Evolutionary conservation across 305 asterid species (phyloP), one percentile per base, ranked within the genome.

Genomic region (Ilex paraguariensis): DNA sequence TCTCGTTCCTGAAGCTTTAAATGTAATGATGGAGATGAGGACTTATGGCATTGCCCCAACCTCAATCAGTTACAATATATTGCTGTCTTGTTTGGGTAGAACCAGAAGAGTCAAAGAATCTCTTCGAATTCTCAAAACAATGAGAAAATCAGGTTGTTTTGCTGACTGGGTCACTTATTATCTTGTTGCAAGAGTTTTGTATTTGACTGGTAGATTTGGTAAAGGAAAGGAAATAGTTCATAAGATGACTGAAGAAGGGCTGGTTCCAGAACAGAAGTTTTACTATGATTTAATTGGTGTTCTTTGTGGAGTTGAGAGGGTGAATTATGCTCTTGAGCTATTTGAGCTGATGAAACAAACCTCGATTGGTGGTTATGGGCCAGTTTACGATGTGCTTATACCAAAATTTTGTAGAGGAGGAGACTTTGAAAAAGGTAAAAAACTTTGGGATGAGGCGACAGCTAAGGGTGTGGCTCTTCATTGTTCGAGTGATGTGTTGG

Each of bases 191-290:
- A 30, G 60, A 56, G 42, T 56, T 28, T 13, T 56, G 60, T 56
- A 56, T 30, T 32, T 56, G 44, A 56, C 60, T 9, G 60, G 60
- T 7, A 56, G 60, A 56, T 56, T 56, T 31, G 60, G 60, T 31
- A 56, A 56, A 56, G 60, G 60, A 28, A 56, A 56, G 60, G 42
- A 56, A 31, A 56, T 56, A n/a, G 60, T 56, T 56, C 42, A 56
- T 56, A 30, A 6, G 42, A 56, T 56, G 60, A 56, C 16, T 12
- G 60, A 56, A 56, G 42, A 56, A 12, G 60, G 60, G 3, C 12
- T 56, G 44, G 60, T 31, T 13, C 60, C 60, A 8, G 13, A 56
- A 12, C 42, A 40, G 12, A 56, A 56, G n/a, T 56, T 56, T 32
- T 56, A 56, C 13, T 56, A 56, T 30, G 60, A 56, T 32, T 56